phyloP scores from a whole-genome alignment of 73 alveolate species.

The Paraurostyla sp. region DNA sequence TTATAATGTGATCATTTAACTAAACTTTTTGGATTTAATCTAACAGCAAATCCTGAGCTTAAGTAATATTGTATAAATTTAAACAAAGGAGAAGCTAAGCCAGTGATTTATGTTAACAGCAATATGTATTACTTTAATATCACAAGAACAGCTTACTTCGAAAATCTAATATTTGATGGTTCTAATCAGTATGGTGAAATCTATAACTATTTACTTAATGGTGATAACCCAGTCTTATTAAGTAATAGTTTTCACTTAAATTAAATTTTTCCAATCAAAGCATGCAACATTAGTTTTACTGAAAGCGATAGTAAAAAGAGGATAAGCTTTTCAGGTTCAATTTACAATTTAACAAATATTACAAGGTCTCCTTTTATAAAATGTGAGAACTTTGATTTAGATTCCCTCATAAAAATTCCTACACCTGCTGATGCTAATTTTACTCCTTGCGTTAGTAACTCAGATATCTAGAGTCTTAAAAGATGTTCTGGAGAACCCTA shows the following conservation, averaged over 20 bases:
- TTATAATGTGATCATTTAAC: background rate
- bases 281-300: background rate
- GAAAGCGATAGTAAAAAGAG: background rate
- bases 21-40: background rate
- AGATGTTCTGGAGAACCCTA: constrained; percentile 43
- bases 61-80: background rate
- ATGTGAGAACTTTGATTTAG: background rate
- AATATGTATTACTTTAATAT: constrained; percentile 10
- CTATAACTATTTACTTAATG: too few species aligned
- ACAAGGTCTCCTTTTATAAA: background rate
- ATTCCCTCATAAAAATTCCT: background rate
- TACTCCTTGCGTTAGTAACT: background rate
- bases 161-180: constrained; percentile 28
- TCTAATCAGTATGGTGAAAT: background rate
- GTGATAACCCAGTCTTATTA: too few species aligned
- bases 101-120: background rate
- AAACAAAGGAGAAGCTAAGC: background rate
- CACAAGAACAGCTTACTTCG: constrained; percentile 1
- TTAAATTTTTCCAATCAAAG: background rate
- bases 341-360: background rate
- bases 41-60: background rate
- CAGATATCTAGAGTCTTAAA: background rate
- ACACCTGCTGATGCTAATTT: background rate
- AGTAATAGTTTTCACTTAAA: background rate
- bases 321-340: background rate